Conservation (phyloP, 139 green algal species). For the Monoraphidium neglectum region DNA sequence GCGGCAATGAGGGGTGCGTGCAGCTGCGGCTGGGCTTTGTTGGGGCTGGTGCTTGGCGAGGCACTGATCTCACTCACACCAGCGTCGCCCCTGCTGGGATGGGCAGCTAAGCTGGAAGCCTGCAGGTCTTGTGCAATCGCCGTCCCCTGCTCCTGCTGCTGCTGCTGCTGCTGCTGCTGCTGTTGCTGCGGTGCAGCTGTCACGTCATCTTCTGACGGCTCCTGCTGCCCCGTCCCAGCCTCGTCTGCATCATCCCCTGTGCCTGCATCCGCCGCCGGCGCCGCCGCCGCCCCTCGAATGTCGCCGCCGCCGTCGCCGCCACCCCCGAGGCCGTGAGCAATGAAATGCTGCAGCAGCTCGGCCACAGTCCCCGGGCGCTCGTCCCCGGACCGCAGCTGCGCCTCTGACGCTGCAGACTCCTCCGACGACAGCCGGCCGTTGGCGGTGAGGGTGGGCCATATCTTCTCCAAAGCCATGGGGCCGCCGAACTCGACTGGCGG, state of each 20-base stretch:
- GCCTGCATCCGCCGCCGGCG: neutral
- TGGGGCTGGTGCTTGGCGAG: too few species aligned
- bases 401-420: slow-evolving; percentile 19
- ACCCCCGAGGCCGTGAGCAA: slow-evolving; percentile 7
- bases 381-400: slow-evolving; percentile 19
- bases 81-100: neutral
- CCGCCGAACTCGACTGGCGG: slow-evolving; percentile 26
- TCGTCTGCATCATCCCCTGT: neutral
- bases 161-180: slow-evolving; percentile 22
- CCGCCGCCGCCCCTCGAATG: neutral
- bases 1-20: too few species aligned
- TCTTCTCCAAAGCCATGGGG: slow-evolving; percentile 35
- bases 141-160: neutral
- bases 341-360: slow-evolving; percentile 16
- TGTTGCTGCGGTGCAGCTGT: neutral
- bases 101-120: neutral
- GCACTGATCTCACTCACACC: too few species aligned
- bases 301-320: neutral
- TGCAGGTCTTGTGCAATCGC: neutral
- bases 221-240: neutral
- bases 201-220: neutral
- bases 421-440: slow-evolving; percentile 11
- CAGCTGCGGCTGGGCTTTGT: too few species aligned
- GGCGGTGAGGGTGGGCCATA: slow-evolving; percentile 27
- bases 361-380: neutral